Evolutionary conservation across 768 basidiomycete genomes (phyloP), one percentile per base, ranked within the genome.

Genomic region (Asterophora lycoperdoides): DNA sequence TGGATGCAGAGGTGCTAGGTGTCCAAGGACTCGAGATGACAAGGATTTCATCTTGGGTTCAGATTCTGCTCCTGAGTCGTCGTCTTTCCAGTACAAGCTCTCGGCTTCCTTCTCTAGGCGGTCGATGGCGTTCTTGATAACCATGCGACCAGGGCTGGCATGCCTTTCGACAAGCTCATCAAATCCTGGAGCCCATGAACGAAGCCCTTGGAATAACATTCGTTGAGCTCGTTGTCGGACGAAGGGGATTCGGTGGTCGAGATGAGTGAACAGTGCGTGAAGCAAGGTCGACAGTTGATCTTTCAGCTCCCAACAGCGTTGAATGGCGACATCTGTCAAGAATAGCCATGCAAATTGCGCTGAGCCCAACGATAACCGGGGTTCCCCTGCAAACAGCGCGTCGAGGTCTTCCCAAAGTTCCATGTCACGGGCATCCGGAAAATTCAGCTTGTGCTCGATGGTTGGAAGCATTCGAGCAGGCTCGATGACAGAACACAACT

Each of bases 301-400:
- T 44, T 80, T 75, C 55, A 84, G 68, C 48, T 87, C 86, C 87
- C 89, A 90, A 55, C 79, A 81, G 26, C 84, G 79, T 54, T 87
- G 84, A 23, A 91, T 66, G 0, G 86, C 80, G 29, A 86, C 76
- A 53, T 93, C 89, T 2, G 83, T 78, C 20, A 94, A 67, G 60
- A 93, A 93, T 8, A 95, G 73, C 68, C 93, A 80, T 1, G 93
- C 92, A 60, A 89, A 89, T 60, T 95, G 93, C 11, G 89, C 90
- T 0, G 89, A 81, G 13, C 89, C 88, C 42, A 95, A 71, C 2
- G 80, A 71, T 40, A 86, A 68, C 28, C 84, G 72, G 9, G 88
- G 85, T 53, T 85, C 79, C 49, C 83, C 83, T 1, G 77, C 80
- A 62, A 89, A 93, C 33, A 91, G 62, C 8, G 81, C 78, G 55